Percentiles rank a stretch among this genome's conserved stretches.
Conservation (phyloP, 768 basidiomycete genomes). For the Xerocomus brunneocitrinus region DNA sequence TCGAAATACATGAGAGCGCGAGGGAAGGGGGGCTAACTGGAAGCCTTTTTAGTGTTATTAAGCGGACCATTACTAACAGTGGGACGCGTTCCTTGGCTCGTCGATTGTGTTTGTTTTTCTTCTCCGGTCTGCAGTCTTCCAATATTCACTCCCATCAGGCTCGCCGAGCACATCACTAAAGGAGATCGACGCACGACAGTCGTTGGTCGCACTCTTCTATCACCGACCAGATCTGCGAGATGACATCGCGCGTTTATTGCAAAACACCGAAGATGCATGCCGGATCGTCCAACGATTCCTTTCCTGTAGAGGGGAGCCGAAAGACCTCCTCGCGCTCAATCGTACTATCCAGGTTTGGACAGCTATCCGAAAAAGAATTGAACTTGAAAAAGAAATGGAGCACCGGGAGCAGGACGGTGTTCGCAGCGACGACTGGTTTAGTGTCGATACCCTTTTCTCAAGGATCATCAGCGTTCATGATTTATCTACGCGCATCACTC, state of each 20-base stretch:
- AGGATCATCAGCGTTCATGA: constrained; percentile 46
- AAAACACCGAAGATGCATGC: constrained; percentile 60
- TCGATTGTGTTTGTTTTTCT: constrained; percentile 62
- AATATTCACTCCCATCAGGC: constrained; percentile 40
- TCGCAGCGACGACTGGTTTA: constrained; percentile 47
- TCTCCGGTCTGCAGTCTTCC: constrained; percentile 7
- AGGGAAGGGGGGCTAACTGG: constrained; percentile 71
- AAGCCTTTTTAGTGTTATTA: constrained; percentile 69
- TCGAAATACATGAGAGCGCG: constrained; percentile 75
- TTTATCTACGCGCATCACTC: constrained; percentile 55
- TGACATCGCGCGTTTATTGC: constrained; percentile 55
- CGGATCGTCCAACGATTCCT: constrained; percentile 77
- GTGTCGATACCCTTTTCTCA: constrained; percentile 48
- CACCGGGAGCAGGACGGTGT: constrained; percentile 19
- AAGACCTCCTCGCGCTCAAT: constrained; percentile 62
- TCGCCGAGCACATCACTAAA: constrained; percentile 74
- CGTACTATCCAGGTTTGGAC: constrained; percentile 60
- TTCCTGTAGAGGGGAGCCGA: constrained; percentile 59
- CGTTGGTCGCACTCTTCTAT: constrained; percentile 70
- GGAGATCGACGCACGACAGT: constrained; percentile 72
- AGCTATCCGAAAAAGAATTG: constrained; percentile 45
- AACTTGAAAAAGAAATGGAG: constrained; percentile 56
- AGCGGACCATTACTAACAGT: constrained; percentile 71
- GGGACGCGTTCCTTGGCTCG: constrained; percentile 71
- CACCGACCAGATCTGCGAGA: constrained; percentile 55